Base-by-base conservation (phyloP, 257 asterid genomes). In the Euphrasia confusa region DNA sequence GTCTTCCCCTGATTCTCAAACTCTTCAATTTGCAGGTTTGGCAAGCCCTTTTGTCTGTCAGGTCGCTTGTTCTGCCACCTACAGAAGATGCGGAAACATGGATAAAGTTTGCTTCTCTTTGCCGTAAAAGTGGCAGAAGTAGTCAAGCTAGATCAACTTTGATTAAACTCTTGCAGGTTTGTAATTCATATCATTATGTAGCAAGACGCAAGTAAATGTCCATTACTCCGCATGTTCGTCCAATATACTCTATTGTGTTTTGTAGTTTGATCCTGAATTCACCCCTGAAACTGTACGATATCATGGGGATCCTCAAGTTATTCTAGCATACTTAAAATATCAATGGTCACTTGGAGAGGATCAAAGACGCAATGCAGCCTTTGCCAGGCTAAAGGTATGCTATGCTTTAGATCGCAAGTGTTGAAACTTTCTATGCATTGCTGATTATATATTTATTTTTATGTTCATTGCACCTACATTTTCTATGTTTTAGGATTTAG, bases 281-380 rank as follows among this genome's bases (percentile, higher is more conserved):
- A 82, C 86, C 68, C 88, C 95, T 58, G 94, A 85, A 66, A 81
- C 80, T 65, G 87, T 80, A 73, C 80, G 82, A 53, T 89, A 87
- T 66, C 95, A 89, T 67, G 97, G 96, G 60, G 92, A 89, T 67
- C 99, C 99, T 71, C 95, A 85, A 84, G 99, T 83, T 77, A 87
- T 93, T 81, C 82, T 89, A 74, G 97, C 99, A 47, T 87, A 87
- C 68, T 74, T 93, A 79, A 85, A 89, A 68, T 93, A 93, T 78
- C 97, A 93, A 63, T 93, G 97, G 96, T 93, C 99, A 64, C 93
- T 83, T 62, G 99, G 99, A 58, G 99, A 93, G 73, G 99, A 93
- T 69, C 88, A 83, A 53, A 87, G 81, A 79, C 94, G 99, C 65
- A 87, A 82, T 80, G 97, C 85, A 63, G 91, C 97, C 68, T 93